Conservation (phyloP, 129 eudicot genomes). For the Sambucus nigra region DNA sequence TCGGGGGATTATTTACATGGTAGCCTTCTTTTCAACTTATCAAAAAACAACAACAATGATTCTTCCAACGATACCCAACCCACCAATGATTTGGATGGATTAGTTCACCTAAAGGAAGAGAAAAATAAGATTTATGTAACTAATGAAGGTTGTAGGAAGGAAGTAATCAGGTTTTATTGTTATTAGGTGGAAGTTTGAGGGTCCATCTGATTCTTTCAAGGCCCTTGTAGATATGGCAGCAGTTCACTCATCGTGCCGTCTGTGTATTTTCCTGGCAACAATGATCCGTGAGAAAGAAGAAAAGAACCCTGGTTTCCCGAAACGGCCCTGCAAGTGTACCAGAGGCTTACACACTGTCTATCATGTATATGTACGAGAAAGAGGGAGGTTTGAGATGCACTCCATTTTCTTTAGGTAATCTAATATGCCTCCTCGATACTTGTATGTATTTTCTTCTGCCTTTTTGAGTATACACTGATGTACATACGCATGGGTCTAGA, state of each 20-base stretch:
- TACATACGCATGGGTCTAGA: too few species aligned
- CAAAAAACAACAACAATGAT: too few species aligned
- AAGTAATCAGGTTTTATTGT: not conserved
- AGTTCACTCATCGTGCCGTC: slow-evolving; percentile 93
- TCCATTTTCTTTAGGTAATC: slow-evolving; percentile 74
- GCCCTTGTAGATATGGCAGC: slow-evolving; percentile 98
- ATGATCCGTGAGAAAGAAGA: slow-evolving; percentile 68
- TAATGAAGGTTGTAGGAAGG: too few species aligned
- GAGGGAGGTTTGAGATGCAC: slow-evolving; percentile 86
- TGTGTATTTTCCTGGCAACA: slow-evolving; percentile 81
- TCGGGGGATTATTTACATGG: too few species aligned
- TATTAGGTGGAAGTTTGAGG: slow-evolving; percentile 85
- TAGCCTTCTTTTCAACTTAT: too few species aligned
- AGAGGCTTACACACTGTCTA: slow-evolving; percentile 57
- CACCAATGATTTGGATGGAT: too few species aligned
- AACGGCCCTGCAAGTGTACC: slow-evolving; percentile 85
- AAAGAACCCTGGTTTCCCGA: slow-evolving; percentile 19
- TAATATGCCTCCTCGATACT: not conserved
- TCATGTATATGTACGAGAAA: slow-evolving; percentile 78
- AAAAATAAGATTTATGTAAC: too few species aligned
- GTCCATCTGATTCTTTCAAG: slow-evolving; percentile 91
- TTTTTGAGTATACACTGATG: too few species aligned
- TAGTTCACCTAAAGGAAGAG: too few species aligned
- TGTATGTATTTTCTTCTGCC: not conserved
- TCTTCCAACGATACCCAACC: too few species aligned